Evolutionary conservation across 1,139 yeast genomes (phyloP), one percentile per base, ranked within the genome.

Genomic region (Wickerhamiella infanticola): DNA sequence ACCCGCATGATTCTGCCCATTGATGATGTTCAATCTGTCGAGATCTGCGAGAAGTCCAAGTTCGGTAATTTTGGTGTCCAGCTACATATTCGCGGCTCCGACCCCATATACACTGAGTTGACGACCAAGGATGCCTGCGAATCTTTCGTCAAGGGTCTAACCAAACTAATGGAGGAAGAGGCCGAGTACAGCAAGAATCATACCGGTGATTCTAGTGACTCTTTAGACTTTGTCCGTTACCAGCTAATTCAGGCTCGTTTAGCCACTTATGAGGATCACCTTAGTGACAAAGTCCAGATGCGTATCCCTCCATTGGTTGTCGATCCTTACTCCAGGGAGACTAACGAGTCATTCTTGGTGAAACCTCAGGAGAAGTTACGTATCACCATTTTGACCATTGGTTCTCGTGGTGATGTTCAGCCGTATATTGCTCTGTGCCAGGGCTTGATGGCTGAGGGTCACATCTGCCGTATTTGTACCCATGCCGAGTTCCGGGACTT

Each of bases 371-470:
- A 53, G 35, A 65, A 76, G 1, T 72, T 72, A 52, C 74, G 72
- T 40, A 74, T 88, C 55, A 80, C 85, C 0, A 65, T 86, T 47
- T 64, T 88, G 48, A 88, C 97, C 0, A 88, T 88, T 58, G 97
- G 97, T 0, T 84, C 95, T 0, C 69, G 97, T 48, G 97, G 97
- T 40, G 97, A 88, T 63, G 97, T 88, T 5, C 97, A 88, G 60
- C 97, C 97, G 0, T 90, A 86, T 59, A 81, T 88, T 52, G 90
- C 97, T 0, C 64, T 88, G n/a, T 93, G 84, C 0, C 76, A 78
- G 54, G 95, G 90, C 0, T 66, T 88, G 42, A 63, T 75, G 41
- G 67, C 68, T 31, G 95, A 88, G 56, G 96, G 96, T 0, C 96
- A 88, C 58, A 62, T 62, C 24, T 94, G 85, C 1, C 77, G 79